phyloP scores from a whole-genome alignment of 495 filamentous ascomycete species.

The Podospora pseudopauciseta region DNA sequence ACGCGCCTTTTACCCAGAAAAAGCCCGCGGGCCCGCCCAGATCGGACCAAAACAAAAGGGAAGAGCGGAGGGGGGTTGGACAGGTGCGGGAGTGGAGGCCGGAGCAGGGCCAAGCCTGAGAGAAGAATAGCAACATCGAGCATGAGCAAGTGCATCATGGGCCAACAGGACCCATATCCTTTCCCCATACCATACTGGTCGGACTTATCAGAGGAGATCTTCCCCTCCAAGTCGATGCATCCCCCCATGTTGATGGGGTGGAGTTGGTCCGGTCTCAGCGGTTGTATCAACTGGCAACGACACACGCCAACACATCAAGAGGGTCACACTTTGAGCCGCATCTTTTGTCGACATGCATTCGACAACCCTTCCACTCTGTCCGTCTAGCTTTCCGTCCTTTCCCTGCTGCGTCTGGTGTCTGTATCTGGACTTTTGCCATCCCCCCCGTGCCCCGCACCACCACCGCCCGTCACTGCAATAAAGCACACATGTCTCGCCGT shows the following conservation, averaged over 20 bases:
- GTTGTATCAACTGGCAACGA: constrained; percentile 75
- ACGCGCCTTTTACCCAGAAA: constrained; percentile 38
- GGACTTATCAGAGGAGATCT: constrained; percentile 47
- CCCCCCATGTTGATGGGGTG: constrained; percentile 53
- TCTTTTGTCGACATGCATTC: constrained; percentile 51
- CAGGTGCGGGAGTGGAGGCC: constrained; percentile 9
- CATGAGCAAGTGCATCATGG: constrained; percentile 40
- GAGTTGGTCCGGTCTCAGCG: constrained; percentile 58
- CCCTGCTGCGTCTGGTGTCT: constrained; percentile 39
- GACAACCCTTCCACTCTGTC: constrained; percentile 45
- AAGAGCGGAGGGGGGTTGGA: background rate
- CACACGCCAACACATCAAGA: constrained; percentile 90
- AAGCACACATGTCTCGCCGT: constrained; percentile 60
- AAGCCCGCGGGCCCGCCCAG: constrained; percentile 19
- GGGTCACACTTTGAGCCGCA: constrained; percentile 62
- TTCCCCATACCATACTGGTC: constrained; percentile 37
- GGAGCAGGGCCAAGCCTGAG: constrained; percentile 9
- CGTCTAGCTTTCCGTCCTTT: constrained; percentile 45
- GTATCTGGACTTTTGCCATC: constrained; percentile 44
- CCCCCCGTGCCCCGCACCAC: constrained; percentile 45
- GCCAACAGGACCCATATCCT: constrained; percentile 34
- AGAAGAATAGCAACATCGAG: constrained; percentile 34
- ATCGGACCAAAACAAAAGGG: constrained; percentile 35
- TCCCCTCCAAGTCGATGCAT: constrained; percentile 43
- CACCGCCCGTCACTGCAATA: constrained; percentile 53